Evolutionary conservation across 2,329 filamentous ascomycete genomes (phyloP).

Genomic region (Fusarium goolgardi): DNA sequence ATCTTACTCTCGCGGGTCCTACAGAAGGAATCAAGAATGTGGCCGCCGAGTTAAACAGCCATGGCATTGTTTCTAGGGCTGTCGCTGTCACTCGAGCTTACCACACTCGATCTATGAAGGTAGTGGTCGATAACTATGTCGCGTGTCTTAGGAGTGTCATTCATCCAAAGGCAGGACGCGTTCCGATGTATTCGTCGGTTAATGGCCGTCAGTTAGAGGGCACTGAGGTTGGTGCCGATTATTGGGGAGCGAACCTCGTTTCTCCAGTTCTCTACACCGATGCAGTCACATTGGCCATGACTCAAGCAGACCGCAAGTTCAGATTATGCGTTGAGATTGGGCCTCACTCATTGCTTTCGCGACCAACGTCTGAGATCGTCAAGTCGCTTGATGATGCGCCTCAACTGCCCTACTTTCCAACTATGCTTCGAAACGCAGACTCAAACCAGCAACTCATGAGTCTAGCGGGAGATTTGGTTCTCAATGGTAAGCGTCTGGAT

Average conservation of each 20-base stretch:
- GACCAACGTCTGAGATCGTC: slow-evolving; percentile 39
- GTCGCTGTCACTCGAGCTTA: slow-evolving; percentile 41
- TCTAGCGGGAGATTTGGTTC: slow-evolving; percentile 33
- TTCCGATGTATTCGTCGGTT: slow-evolving; percentile 43
- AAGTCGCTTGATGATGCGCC: slow-evolving; percentile 28
- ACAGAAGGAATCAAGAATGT: slow-evolving; percentile 36
- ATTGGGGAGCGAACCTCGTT: slow-evolving; percentile 42
- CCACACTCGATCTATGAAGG: slow-evolving; percentile 39
- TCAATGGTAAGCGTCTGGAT: slow-evolving; percentile 37
- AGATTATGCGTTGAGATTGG: slow-evolving; percentile 37
- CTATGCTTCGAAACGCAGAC: slow-evolving; percentile 42
- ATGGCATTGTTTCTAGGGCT: slow-evolving; percentile 34
- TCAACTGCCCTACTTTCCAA: slow-evolving; percentile 37
- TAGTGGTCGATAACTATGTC: slow-evolving; percentile 36
- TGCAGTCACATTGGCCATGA: slow-evolving; percentile 39
- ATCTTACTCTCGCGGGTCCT: slow-evolving; percentile 39
- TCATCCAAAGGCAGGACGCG: slow-evolving; percentile 26
- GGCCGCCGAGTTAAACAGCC: slow-evolving; percentile 25
- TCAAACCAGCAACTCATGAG: slow-evolving; percentile 37
- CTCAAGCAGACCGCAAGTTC: slow-evolving; percentile 29
- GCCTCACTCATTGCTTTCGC: slow-evolving; percentile 39
- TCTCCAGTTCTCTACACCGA: slow-evolving; percentile 43
- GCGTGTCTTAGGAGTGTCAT: slow-evolving; percentile 26
- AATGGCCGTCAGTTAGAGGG: slow-evolving; percentile 32
- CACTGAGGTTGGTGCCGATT: slow-evolving; percentile 37